Evolutionary conservation across 2,329 filamentous ascomycete genomes (phyloP), one percentile per base, ranked within the genome.

Genomic region (Alternaria infectoria): DNA sequence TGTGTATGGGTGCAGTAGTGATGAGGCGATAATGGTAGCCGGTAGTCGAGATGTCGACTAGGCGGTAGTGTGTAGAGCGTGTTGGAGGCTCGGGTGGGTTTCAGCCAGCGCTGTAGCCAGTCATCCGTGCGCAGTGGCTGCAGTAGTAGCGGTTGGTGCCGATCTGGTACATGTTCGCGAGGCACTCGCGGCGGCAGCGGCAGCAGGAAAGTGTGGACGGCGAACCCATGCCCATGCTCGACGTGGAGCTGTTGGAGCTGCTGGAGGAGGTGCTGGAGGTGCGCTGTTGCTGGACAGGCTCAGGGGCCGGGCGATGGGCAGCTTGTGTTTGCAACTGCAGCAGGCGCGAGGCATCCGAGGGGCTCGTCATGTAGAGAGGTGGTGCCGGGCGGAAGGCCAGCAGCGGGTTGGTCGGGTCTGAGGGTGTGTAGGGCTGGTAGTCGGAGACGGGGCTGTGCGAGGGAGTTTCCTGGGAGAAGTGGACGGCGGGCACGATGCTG

Each of bases 91-190:
- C 10, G 25, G 28, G 28, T n/a, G 28, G 21, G 50, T 32, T 66
- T 79, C 77, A 79, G 28, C 76, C 76, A 36, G 71, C 68, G 59
- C 70, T 74, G 70, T 80, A 81, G 56, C 80, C 80, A 5, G 77
- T 76, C 70, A 81, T 78, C 57, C 64, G 72, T 56, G 80, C 79
- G 62, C 80, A 81, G 66, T 80, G 80, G 50, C 58, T 71, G 69
- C 80, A 81, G 70, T 81, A 81, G 71, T 80, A 81, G 30, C 76
- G 71, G 64, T 81, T 81, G 57, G 77, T 76, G 57, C 78, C 77
- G 59, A 78, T 79, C 25, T 74, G 70, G 66, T 80, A 72, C 77
- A 81, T 80, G 64, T 70, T 67, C 15, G 69, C 64, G 32, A 69
- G 66, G 23, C 70, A 75, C 43, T 72, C 71, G 49, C 77, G 75